Percentiles rank a stretch among this genome's conserved stretches.
phyloP scores from a whole-genome alignment of 2,329 filamentous ascomycete species.

The Drechslerella dactyloides region DNA sequence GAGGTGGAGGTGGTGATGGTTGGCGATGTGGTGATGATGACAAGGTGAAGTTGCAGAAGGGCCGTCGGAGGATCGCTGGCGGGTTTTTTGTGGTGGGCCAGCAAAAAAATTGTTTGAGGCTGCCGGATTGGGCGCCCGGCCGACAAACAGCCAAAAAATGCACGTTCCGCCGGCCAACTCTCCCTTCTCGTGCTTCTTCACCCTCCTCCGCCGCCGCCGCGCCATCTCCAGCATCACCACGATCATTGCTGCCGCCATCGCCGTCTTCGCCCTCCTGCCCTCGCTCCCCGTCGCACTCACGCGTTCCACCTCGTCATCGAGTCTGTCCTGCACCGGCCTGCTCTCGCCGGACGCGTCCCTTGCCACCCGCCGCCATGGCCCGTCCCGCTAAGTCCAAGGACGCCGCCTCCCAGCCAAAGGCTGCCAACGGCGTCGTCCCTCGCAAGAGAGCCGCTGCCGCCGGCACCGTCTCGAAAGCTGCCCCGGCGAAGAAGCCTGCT shows the following conservation, averaged over 20 bases:
- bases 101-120: slow-evolving; percentile 1
- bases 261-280: slow-evolving; percentile 11
- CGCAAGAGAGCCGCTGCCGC: slow-evolving; percentile 44
- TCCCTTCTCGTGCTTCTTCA: neutral
- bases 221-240: too few relatives aligned
- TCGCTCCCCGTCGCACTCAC: too few relatives aligned
- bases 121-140: neutral
- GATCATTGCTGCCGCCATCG: slow-evolving; percentile 15
- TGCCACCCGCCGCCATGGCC: slow-evolving; percentile 10
- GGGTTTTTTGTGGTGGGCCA: neutral
- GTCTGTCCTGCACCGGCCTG: too few relatives aligned
- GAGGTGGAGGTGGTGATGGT: neutral
- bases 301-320: too few relatives aligned
- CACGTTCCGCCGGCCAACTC: neutral
- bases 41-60: too few relatives aligned
- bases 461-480: slow-evolving; percentile 53
- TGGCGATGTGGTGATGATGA: too few relatives aligned
- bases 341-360: neutral
- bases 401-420: slow-evolving; percentile 52
- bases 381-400: slow-evolving; percentile 23
- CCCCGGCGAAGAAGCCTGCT: slow-evolving; percentile 54
- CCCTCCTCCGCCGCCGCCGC: neutral
- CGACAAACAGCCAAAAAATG: neutral
- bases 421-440: slow-evolving; percentile 50
- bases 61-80: neutral